Evolutionary conservation across 371 early-diverging fungal species (phyloP), one percentile per base, ranked within the genome.

Genomic region (Mortierella sp.): DNA sequence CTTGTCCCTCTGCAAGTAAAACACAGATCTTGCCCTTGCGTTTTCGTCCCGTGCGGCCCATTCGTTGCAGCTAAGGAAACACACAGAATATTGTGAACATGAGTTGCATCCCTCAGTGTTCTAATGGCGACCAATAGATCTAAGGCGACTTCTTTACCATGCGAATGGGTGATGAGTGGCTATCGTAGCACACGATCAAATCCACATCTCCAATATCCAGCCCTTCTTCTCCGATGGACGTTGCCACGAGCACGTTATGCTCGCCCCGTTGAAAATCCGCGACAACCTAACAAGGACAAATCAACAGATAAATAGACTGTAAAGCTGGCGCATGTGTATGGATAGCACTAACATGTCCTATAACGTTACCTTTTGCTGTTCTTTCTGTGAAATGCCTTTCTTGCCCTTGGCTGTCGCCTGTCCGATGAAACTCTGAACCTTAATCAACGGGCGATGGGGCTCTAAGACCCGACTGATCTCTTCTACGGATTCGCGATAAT

Each of bases 121-220:
- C 4, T 34, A 34, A 7, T 34, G 4, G 11, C 1, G 37, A 7
- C 7, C 11, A 34, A 14, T 11, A 34, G 37, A 7, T 4, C 37
- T 4, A 4, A 5, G 7, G 37, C 14, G 0, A 11, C 14, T 34
- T n/a, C 44, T 57, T 56, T 84, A 85, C 87, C 94, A 95, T 91
- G 43, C 94, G 89, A 61, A 93, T 89, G 3, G 94, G 93, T 4
- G 93, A 93, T 31, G 84, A 84, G 57, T 94, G 94, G 4, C 93
- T 84, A 66, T 98, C 97, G 67, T 88, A 98, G 79, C 96, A 95
- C 8, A 97, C 73, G 65, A 98, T 97, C 31, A 98, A 80, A 69
- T 98, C 97, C 2, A 98, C 93, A 60, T 98, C 97, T 57, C 97
- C 98, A 81, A 98, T 98, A 78, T 98, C 98, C 26, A 98, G 80